Evolutionary conservation across 2,329 filamentous ascomycete genomes (phyloP), one percentile per base, ranked within the genome.

Genomic region (Cercospora citrullina): DNA sequence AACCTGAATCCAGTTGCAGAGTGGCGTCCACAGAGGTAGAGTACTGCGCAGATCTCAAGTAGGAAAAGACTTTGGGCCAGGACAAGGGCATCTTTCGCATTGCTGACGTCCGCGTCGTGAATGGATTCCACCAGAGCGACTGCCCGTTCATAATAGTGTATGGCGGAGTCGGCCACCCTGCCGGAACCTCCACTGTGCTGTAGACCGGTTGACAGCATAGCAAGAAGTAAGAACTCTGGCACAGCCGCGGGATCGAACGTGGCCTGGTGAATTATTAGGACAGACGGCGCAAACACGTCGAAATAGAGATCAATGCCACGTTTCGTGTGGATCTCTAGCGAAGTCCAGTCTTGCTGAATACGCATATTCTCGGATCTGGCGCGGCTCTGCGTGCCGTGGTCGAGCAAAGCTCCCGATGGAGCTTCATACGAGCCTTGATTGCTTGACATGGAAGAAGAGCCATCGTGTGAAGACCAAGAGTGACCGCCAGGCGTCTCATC

Each of bases 21-120:
- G 60, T 78, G 71, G 1, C 74, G 67, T 0, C 80, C 79, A 67
- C 79, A 81, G 26, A 81, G 75, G 64, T 81, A 82, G 75, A 82
- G 79, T 75, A 82, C 82, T n/a, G 80, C 76, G 62, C 75, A 81
- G 7, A 82, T 78, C 60, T 83, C 76, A 1, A 83, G 76, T 6
- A 83, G 71, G 2, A 82, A 65, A 30, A 80, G 80, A 2, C 79
- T 71, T 65, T 83, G 81, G 0, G 82, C 75, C 14, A 79, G 67
- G 5, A 72, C 63, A 7, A 79, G 68, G 14, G 73, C 74, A 3
- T 76, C 60, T 9, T 64, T 39, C 16, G 66, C 33, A 45, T 68
- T 67, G 4, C 72, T 66, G 3, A 60, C 21, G 14, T 42, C 57
- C 8, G 3, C 26, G 9, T 67, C 53, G 12, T 33, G 18, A 1